A percentile compares a stretch with the other conserved stretches of the same genome.
Evolutionary conservation across 2,329 filamentous ascomycete species (phyloP).

Genomic region (Fusarium floridanum): DNA sequence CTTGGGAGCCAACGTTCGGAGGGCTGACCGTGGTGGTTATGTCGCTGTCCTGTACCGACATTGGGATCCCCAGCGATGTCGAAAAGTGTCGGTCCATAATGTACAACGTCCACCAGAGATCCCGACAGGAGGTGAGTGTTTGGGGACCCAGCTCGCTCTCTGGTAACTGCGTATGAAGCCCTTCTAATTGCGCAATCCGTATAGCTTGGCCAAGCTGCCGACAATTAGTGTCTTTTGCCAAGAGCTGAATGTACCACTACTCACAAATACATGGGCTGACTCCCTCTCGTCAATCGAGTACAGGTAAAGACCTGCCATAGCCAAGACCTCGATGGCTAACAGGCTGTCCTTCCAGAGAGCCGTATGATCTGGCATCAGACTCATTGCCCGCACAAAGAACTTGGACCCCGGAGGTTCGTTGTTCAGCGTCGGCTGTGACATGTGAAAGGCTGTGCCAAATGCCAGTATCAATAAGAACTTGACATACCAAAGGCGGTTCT

Average conservation of each 20-base stretch:
- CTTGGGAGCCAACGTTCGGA: constrained; percentile 43
- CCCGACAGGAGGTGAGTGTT: constrained; percentile 51
- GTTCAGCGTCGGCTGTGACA: constrained; percentile 41
- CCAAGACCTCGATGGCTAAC: constrained; percentile 53
- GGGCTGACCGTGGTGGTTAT: constrained; percentile 52
- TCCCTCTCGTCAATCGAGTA: constrained; percentile 55
- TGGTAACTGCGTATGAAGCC: constrained; percentile 56
- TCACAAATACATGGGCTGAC: constrained; percentile 47
- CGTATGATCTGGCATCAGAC: constrained; percentile 52
- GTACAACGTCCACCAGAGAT: constrained; percentile 58
- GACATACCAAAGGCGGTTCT: constrained; percentile 59
- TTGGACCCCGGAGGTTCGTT: constrained; percentile 49
- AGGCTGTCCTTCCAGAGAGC: constrained; percentile 54
- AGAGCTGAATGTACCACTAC: neutral
- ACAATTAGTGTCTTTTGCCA: neutral
- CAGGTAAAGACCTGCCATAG: constrained; percentile 53
- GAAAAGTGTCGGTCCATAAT: constrained; percentile 57
- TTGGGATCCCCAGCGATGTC: constrained; percentile 54
- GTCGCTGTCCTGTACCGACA: constrained; percentile 54
- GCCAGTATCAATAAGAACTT: constrained; percentile 65
- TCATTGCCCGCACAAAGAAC: constrained; percentile 52
- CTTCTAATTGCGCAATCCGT: constrained; percentile 57
- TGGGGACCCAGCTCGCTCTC: constrained; percentile 51
- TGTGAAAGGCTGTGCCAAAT: constrained; percentile 47
- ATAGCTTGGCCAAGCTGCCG: constrained; percentile 55